A percentile compares a stretch with the other conserved stretches of the same genome.
These are phyloP conservation scores for Adansonia gregorii DNA, from an alignment of 441 rosid species.

Conservation along the genomic window DNA sequence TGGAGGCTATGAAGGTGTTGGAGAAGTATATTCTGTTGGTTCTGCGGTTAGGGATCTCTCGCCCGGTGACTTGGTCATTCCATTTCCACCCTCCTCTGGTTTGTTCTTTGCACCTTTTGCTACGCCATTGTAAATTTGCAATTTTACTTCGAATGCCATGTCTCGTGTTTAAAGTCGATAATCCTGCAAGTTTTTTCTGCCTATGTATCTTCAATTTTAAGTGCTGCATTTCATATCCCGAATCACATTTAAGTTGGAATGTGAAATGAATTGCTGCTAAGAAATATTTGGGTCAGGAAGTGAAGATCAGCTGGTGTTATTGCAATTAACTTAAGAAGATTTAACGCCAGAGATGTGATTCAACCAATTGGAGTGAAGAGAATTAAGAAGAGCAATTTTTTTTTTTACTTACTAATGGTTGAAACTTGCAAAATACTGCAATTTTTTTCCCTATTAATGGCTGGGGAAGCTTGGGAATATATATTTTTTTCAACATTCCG, in stretches of 20 bases:
- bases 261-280: neutral
- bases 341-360: neutral
- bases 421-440: neutral
- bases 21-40: slow-evolving; percentile 74
- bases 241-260: neutral
- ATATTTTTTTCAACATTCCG: neutral
- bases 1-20: slow-evolving; percentile 96
- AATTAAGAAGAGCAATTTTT: neutral
- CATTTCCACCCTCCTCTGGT: slow-evolving; percentile 89
- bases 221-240: neutral
- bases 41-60: slow-evolving; percentile 62
- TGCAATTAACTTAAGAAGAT: neutral
- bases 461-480: neutral
- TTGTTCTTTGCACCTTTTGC: slow-evolving; percentile 16
- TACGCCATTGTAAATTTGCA: neutral
- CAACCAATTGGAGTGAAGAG: neutral
- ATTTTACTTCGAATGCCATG: neutral
- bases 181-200: neutral
- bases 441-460: neutral
- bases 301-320: neutral
- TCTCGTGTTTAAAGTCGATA: neutral
- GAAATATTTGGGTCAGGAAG: neutral
- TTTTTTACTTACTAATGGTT: neutral
- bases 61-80: slow-evolving; percentile 89
- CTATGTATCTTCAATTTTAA: neutral